Evolutionary conservation across 768 basidiomycete genomes (phyloP), one percentile per base, ranked within the genome.

Genomic region (Boletus rubropictus): DNA sequence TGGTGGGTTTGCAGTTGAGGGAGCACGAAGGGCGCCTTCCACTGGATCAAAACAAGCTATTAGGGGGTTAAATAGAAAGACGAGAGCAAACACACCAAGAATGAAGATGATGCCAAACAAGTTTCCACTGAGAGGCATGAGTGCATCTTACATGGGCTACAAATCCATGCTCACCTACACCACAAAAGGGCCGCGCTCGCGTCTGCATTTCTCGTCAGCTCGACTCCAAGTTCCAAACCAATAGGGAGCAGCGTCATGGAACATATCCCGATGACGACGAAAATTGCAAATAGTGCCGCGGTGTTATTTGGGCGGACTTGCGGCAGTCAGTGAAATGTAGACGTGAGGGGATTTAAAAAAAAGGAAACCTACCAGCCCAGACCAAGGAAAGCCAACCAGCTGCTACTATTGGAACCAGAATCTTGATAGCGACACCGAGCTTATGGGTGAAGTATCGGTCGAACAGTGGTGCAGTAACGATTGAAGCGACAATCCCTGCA

Each of bases 361-460:
- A 10, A 11, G 5, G 7, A 33, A 21, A 62, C 77, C 22, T 59
- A 86, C 87, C 79, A 42, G 83, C 87, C 89, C 88, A 92, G 27
- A 92, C 82, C 15, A 91, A 67, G 5, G 80, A 78, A 12, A 91
- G 62, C 87, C 88, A 91, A 20, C 73, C 72, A 1, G 56, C 71
- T 14, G 74, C 82, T 5, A 86, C 69, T 36, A 82, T 59, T 2
- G 88, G 88, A 14, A 81, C 73, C 9, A 87, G 57, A 0, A 79
- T 48, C 46, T 84, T 86, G 44, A 74, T 55, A 3, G 81, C 78
- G 10, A 78, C 51, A 0, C 80, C 85, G 32, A 89, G 72, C 50
- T 79, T 79, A 53, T 82, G 76, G 9, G 86, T 90, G 50, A 92
- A 79, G n/a, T 89, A 79, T 17, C 89, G 80, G 58, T 91, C 89